Conservation (phyloP, 2,329 filamentous ascomycete species). For the Paecilomyces sp. region DNA sequence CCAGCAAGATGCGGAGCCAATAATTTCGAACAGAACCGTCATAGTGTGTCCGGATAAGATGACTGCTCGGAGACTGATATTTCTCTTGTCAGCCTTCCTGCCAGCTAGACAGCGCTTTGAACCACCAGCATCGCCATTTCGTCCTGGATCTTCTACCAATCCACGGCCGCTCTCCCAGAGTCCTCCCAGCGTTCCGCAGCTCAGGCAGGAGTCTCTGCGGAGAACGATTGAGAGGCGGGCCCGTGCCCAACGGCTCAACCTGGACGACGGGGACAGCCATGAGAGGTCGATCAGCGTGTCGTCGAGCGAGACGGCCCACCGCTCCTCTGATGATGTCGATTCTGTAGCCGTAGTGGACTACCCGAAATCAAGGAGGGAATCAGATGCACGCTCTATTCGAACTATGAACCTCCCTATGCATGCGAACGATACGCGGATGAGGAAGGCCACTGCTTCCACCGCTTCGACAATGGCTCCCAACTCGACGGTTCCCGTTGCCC, state of each 20-base stretch:
- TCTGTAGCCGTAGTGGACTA: slow-evolving; percentile 14
- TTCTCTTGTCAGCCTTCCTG: slow-evolving; percentile 52
- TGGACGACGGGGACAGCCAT: slow-evolving; percentile 24
- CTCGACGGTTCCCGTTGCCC: slow-evolving; percentile 44
- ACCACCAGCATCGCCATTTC: slow-evolving; percentile 28
- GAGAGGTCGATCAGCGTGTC: slow-evolving; percentile 38
- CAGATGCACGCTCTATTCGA: slow-evolving; percentile 37
- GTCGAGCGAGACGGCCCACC: slow-evolving; percentile 34
- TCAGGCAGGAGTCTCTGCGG: slow-evolving; percentile 47
- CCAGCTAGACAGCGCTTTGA: slow-evolving; percentile 41
- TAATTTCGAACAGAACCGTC: slow-evolving; percentile 48
- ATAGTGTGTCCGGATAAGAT: slow-evolving; percentile 54
- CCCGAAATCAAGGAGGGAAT: slow-evolving; percentile 27
- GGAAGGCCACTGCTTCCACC: slow-evolving; percentile 44
- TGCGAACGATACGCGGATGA: slow-evolving; percentile 34
- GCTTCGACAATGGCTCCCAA: slow-evolving; percentile 47
- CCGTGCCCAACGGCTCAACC: slow-evolving; percentile 37
- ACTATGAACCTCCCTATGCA: slow-evolving; percentile 40
- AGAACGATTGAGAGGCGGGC: slow-evolving; percentile 47
- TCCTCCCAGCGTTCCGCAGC: slow-evolving; percentile 43
- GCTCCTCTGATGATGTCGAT: slow-evolving; percentile 26
- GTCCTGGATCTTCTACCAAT: slow-evolving; percentile 38
- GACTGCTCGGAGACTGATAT: slow-evolving; percentile 51
- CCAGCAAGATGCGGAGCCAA: slow-evolving; percentile 39
- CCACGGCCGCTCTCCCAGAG: slow-evolving; percentile 46